Percentiles rank a stretch among this genome's conserved stretches.
Evolutionary conservation across 495 filamentous ascomycete species (phyloP).

Genomic region (Penicillium waksmanii): DNA sequence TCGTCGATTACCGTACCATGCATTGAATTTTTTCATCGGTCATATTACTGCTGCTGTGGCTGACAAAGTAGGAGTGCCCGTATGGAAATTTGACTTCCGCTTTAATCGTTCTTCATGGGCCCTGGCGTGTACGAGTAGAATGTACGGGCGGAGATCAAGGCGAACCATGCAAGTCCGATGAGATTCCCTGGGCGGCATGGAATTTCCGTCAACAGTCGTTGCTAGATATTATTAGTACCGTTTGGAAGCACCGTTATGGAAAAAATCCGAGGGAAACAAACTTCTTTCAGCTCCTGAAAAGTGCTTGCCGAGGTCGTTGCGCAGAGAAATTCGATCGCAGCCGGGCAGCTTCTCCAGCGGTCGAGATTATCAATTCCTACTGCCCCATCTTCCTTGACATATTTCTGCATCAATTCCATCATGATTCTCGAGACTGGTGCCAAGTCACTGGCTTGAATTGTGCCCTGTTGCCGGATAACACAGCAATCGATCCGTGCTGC

Average conservation of each 20-base stretch:
- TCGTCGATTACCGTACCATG: too few relatives aligned
- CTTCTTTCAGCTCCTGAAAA: slow-evolving; percentile 28
- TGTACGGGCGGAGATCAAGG: slow-evolving; percentile 21
- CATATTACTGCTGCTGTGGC: background rate
- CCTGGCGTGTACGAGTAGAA: slow-evolving; percentile 21
- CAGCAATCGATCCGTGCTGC: too few relatives aligned
- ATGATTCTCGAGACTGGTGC: slow-evolving; percentile 18
- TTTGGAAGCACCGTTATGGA: background rate
- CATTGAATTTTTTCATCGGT: background rate
- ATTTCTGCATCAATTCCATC: slow-evolving; percentile 46
- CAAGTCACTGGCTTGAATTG: slow-evolving; percentile 9
- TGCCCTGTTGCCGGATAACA: too few relatives aligned
- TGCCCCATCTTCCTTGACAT: slow-evolving; percentile 37
- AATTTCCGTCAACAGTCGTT: slow-evolving; percentile 18
- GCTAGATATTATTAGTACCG: slow-evolving; percentile 13
- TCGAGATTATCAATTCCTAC: slow-evolving; percentile 38
- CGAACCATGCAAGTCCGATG: slow-evolving; percentile 23
- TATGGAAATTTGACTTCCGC: background rate
- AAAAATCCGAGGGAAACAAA: slow-evolving; percentile 10
- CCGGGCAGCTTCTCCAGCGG: slow-evolving; percentile 20
- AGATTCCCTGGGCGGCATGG: slow-evolving; percentile 14
- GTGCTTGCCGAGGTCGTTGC: slow-evolving; percentile 27
- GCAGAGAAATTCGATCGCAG: slow-evolving; percentile 31
- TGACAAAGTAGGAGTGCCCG: too few relatives aligned
- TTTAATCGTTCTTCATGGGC: background rate